Evolutionary conservation across 2,329 filamentous ascomycete species (phyloP).

Genomic region (Dissoconium aciculare): DNA sequence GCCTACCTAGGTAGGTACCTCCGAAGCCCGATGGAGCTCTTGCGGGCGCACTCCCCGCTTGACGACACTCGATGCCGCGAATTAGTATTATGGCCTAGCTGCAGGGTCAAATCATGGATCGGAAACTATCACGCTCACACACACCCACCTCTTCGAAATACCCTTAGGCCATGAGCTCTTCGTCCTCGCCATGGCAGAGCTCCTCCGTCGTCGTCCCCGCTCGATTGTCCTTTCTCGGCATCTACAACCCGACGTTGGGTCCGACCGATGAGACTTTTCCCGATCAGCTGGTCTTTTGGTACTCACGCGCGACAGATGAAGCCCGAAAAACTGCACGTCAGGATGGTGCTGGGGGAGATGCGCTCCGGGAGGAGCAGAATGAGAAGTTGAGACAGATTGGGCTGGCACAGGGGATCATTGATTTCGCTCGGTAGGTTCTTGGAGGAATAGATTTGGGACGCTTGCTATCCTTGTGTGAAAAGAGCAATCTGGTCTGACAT

Average conservation of each 20-base stretch:
- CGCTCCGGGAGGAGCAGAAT: constrained; percentile 53
- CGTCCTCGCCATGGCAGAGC: constrained; percentile 11
- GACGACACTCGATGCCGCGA: too few relatives aligned
- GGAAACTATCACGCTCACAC: too few relatives aligned
- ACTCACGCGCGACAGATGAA: constrained; percentile 36
- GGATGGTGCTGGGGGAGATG: constrained; percentile 18
- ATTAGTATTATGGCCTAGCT: too few relatives aligned
- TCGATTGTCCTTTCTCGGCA: constrained; percentile 76
- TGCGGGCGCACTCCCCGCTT: too few relatives aligned
- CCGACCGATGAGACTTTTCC: constrained; percentile 55
- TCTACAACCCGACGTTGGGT: constrained; percentile 82
- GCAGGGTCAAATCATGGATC: too few relatives aligned
- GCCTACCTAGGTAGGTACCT: too few relatives aligned
- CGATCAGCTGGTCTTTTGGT: constrained; percentile 88
- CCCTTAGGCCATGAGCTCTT: constrained; percentile 13
- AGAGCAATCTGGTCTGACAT: too few relatives aligned
- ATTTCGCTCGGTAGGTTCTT: constrained; percentile 58
- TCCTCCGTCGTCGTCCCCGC: constrained; percentile 49
- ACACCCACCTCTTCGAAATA: too few relatives aligned
- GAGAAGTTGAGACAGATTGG: constrained; percentile 85
- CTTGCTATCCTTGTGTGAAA: too few relatives aligned
- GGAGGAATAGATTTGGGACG: too few relatives aligned
- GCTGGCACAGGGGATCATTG: constrained; percentile 89
- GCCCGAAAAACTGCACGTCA: constrained; percentile 14
- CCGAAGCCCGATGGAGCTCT: too few relatives aligned